phyloP scores from a whole-genome alignment of 176 grass and related monocot genomes.

The Musa troglodytarum region DNA sequence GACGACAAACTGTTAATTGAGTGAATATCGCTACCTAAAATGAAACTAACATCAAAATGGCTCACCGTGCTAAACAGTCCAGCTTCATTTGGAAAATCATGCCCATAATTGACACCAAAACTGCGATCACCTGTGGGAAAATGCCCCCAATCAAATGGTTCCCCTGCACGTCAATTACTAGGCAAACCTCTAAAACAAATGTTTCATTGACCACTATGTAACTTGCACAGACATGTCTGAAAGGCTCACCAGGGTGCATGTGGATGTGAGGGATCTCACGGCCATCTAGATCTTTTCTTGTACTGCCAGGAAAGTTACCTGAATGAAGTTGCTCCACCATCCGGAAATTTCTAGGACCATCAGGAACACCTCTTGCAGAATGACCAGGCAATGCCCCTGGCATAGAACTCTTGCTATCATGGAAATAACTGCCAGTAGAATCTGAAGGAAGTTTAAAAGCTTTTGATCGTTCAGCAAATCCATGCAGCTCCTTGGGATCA shows the following conservation, averaged over 20 bases:
- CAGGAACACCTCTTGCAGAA: slow-evolving; percentile 29
- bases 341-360: slow-evolving; percentile 20
- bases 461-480: slow-evolving; percentile 24
- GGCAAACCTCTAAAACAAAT: slow-evolving; percentile 24
- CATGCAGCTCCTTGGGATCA: slow-evolving; percentile 14
- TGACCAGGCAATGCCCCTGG: not conserved
- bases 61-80: slow-evolving; percentile 33
- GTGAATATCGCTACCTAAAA: not conserved
- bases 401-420: not conserved
- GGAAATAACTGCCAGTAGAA: not conserved
- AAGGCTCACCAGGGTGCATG: slow-evolving; percentile 31
- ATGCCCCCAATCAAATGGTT: slow-evolving; percentile 25
- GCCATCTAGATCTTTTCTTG: slow-evolving; percentile 36
- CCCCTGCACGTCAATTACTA: slow-evolving; percentile 12
- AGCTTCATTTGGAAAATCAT: slow-evolving; percentile 50
- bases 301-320: slow-evolving; percentile 32
- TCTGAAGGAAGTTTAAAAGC: slow-evolving; percentile 18
- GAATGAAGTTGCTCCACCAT: slow-evolving; percentile 29
- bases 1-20: not conserved
- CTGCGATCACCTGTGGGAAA: slow-evolving; percentile 34
- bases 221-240: not conserved
- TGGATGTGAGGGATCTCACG: not conserved
- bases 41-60: slow-evolving; percentile 9
- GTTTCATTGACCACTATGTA: not conserved
- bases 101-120: slow-evolving; percentile 30